Conservation (phyloP, 768 basidiomycete genomes). For the Tricholomella constricta region DNA sequence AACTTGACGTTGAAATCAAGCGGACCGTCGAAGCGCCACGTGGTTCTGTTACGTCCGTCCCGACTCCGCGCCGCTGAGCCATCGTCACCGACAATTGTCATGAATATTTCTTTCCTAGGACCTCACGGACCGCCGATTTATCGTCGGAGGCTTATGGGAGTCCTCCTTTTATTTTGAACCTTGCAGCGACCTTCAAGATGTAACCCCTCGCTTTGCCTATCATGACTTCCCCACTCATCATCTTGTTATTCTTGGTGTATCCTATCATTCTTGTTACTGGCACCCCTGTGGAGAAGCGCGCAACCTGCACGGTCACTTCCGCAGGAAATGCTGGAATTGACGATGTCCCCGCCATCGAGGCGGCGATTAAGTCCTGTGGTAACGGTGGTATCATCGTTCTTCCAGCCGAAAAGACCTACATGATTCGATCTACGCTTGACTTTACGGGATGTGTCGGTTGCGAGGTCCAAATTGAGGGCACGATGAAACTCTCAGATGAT, state of each 20-base stretch:
- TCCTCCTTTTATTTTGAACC: too few species aligned
- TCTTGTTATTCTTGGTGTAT: slow-evolving; percentile 5
- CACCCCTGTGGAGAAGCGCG: slow-evolving; percentile 23
- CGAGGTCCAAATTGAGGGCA: slow-evolving; percentile 33
- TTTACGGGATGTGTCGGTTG: slow-evolving; percentile 31
- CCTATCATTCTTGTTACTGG: background rate
- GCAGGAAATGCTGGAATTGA: slow-evolving; percentile 25
- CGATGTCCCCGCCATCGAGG: slow-evolving; percentile 32
- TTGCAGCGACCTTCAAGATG: too few species aligned
- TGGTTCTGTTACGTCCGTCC: too few species aligned
- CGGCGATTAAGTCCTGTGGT: slow-evolving; percentile 31
- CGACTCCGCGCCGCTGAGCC: too few species aligned
- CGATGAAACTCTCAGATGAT: slow-evolving; percentile 29
- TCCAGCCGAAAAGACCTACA: slow-evolving; percentile 26
- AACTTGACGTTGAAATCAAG: background rate
- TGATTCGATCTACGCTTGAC: slow-evolving; percentile 27
- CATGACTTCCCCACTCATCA: slow-evolving; percentile 1
- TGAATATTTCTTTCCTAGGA: too few species aligned
- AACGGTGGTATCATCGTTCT: slow-evolving; percentile 33
- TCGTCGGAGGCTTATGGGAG: too few species aligned
- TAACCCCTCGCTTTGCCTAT: background rate
- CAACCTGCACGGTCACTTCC: slow-evolving; percentile 28
- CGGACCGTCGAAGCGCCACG: too few species aligned
- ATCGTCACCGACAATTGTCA: too few species aligned
- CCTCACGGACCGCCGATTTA: too few species aligned